Base-by-base conservation (phyloP, 2,329 filamentous ascomycete genomes). In the Mariannaea elegans region DNA sequence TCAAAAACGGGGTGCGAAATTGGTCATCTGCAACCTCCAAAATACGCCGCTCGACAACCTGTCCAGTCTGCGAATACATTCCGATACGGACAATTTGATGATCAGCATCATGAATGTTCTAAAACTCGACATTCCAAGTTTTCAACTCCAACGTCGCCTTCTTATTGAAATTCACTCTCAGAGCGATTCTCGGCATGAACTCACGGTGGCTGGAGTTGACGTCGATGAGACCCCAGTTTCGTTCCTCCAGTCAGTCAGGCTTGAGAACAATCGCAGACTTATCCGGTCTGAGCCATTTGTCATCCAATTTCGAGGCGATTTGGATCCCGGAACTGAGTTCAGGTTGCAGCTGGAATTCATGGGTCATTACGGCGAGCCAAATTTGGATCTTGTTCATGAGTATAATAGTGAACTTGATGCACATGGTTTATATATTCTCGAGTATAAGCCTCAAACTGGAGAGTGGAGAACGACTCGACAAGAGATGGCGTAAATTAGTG, bases 1-100 rank as follows among this genome's bases (percentile, higher is more conserved):
- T 1, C 57, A 65, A 14, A 72, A 64, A 9, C 66, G 66, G 16
- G 63, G 58, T 3, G 74, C 71, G 0, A 74, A 73, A 21, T 72
- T 82, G 2, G 75, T 66, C 0, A 80, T 83, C 16, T 82, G 80
- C 60, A 82, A 83, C 47, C 69, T 83, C 3, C 80, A 83, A 50
- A 70, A 71, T 1, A 82, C 80, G 4, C 77, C 77, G 0, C 46
- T 80, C 3, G 80, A 83, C 34, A 29, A 62, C 0, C 53, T 77
- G 0, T 66, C 73, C 0, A 64, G 70, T 3, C 19, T 78, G 19
- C 72, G 79, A 0, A 53, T 81, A 0, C 75, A 75, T 57, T 65
- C 76, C 0, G 74, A 70, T 42, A 65, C 76, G 0, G 79, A 81
- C 23, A 70, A 75, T 4, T 53, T 82, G 34, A 81, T 81, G 76